Evolutionary conservation across 352 stramenopile genomes (phyloP), one percentile per base, ranked within the genome.

Genomic region (Vaucheria bursata): DNA sequence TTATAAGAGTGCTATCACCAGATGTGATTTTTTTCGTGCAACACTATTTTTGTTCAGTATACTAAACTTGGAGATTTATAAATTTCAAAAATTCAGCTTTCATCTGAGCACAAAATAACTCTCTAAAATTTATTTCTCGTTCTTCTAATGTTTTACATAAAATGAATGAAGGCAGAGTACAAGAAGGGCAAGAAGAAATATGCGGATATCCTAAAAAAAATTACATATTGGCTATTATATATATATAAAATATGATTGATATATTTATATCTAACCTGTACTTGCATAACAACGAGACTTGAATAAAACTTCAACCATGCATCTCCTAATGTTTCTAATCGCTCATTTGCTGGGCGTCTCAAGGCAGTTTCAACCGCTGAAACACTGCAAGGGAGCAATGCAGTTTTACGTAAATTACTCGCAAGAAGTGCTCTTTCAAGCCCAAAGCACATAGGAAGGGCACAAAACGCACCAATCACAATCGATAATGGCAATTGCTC

Each of bases 241-340:
- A 50, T 12, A 50, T 50, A 50, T 5, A 12, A 50, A 12, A 50
- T 12, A 50, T 5, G 5, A 50, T 50, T 50, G 5, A 50, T 12
- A 50, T 50, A 12, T 50, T 50, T 12, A 12, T 50, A 50, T 50
- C 5, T 12, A 50, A 67, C 70, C 49, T 36, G 40, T 67, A 37
- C 72, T 74, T 83, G 78, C 64, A 83, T 80, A 35, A 83, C 72
- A 18, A 83, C 72, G 12, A 83, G 73, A n/a, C 71, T 68, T 12
- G 69, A 70, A 34, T 83, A 83, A 49, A 75, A 69, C 33, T 83
- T 83, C 6, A 83, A 68, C 78, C 78, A 83, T 38, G 78, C 78
- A 35, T 83, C 78, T 8, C 78, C 78, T 31, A 83, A 67, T 5
- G 78, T 83, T 66, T 83, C 78, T 34, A 83, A 73, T 37, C 78